Evolutionary conservation across 768 basidiomycete genomes (phyloP), one percentile per base, ranked within the genome.

Genomic region (Termitomyces sp.): DNA sequence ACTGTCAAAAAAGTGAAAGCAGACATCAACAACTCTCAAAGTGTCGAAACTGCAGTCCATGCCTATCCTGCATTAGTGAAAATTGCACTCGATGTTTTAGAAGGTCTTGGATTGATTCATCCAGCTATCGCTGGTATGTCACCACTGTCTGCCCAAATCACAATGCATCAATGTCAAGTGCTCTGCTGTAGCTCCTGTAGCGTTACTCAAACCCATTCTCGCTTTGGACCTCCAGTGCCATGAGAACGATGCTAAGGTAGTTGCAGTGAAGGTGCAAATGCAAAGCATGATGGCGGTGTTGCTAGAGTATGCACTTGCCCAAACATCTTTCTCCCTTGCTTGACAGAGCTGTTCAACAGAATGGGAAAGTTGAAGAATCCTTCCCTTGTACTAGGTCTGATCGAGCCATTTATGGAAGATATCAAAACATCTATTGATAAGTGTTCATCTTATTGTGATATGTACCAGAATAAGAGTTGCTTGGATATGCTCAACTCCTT

Each of bases 261-360:
- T 38, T 6, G 56, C 46, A 15, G 46, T 57, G 15, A 57, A 57
- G 18, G 35, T 57, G n/a, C 20, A 49, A 33, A 57, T 57, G 35
- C 3, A 49, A 32, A 57, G 46, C 24, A 57, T 57, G 56, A 57
- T 57, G 33, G 35, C 35, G 3, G 46, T 49, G 7, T n/a, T 57
- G 9, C 0, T 18, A 7, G 32, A 49, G 56, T 57, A 45, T 4
- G 46, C 12, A 33, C 7, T 55, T 56, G 49, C 2, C 40, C 1
- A 35, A 39, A 56, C 15, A 32, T 56, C 6, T 20, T 22, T 44
- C 42, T 40, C 28, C 28, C 28, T 24, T 7, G 13, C 44, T 42
- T 45, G 16, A 56, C 15, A 13, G n/a, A n/a, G n/a, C n/a, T 20
- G 11, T 45, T 22, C 0, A 20, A 16, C n/a, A 56, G 55, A 20